Percentiles rank a stretch among this genome's conserved stretches.
phyloP scores from a whole-genome alignment of 495 filamentous ascomycete species.

The Jackrogersella multiformis region DNA sequence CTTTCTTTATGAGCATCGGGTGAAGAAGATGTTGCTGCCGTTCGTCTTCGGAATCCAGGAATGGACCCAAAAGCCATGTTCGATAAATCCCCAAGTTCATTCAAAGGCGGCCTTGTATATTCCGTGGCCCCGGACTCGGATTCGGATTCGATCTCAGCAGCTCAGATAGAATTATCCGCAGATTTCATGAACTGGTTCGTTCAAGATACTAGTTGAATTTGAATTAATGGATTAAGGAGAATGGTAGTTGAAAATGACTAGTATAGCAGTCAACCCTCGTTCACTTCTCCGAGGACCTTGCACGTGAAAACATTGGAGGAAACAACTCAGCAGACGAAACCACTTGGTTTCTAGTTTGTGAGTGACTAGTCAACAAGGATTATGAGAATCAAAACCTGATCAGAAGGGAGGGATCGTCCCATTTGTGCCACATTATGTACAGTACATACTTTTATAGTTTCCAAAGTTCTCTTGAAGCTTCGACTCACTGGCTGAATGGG shows the following conservation, averaged over 20 bases:
- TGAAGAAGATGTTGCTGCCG: constrained; percentile 21
- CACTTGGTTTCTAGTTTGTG: constrained; percentile 15
- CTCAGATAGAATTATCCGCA: constrained; percentile 21
- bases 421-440: constrained; percentile 26
- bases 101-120: constrained; percentile 4
- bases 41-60: constrained; percentile 32
- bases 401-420: constrained; percentile 15
- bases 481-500: too few relatives aligned
- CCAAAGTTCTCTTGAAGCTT: constrained; percentile 24
- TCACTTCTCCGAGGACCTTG: constrained; percentile 3
- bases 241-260: constrained; percentile 13
- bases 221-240: constrained; percentile 10
- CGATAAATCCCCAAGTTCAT: neutral
- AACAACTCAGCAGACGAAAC: constrained; percentile 10
- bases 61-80: constrained; percentile 35
- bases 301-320: constrained; percentile 22
- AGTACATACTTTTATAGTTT: too few relatives aligned
- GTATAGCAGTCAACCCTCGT: neutral
- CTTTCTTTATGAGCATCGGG: constrained; percentile 34
- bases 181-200: constrained; percentile 2
- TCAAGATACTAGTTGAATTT: neutral
- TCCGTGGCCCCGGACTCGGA: neutral
- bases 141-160: neutral
- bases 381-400: constrained; percentile 28
- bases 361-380: constrained; percentile 17